phyloP scores from a whole-genome alignment of 176 grass and related monocot species.

The Pontederia paniculata region DNA sequence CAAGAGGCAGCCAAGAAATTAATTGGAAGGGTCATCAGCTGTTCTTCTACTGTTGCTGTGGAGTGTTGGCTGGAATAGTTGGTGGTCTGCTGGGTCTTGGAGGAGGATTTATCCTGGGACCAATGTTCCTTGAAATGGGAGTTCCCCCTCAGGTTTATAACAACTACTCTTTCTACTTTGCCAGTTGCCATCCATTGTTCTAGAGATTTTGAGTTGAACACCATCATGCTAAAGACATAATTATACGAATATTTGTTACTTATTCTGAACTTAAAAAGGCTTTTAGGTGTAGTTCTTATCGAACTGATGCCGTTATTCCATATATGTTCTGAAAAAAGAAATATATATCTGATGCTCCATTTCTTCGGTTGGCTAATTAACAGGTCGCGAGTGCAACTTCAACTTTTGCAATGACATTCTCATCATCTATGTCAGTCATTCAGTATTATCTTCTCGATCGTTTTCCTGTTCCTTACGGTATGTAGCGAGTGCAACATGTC shows the following conservation, averaged over 20 bases:
- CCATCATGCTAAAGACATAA: no score
- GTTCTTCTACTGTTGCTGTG: constrained; percentile 9
- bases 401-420: constrained; percentile 15
- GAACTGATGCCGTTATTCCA: no score
- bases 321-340: background rate
- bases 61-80: constrained; percentile 14
- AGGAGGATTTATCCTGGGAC: constrained; percentile 13
- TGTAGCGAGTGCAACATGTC: background rate
- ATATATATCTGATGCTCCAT: background rate
- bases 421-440: constrained; percentile 15
- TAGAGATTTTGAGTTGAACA: no score
- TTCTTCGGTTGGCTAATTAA: no score
- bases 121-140: constrained; percentile 15
- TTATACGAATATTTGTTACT: no score
- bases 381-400: constrained; percentile 18
- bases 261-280: no score
- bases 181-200: no score
- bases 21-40: constrained; percentile 11
- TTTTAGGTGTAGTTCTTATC: no score
- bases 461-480: constrained; percentile 11
- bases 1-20: constrained; percentile 3
- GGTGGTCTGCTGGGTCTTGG: constrained; percentile 11
- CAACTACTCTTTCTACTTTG: no score
- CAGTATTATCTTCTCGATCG: constrained; percentile 16
- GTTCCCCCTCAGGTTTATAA: constrained; percentile 13